Percentiles rank a stretch among this genome's conserved stretches.
Conservation (phyloP, 495 filamentous ascomycete species). For the Aspergillus taichungensis region DNA sequence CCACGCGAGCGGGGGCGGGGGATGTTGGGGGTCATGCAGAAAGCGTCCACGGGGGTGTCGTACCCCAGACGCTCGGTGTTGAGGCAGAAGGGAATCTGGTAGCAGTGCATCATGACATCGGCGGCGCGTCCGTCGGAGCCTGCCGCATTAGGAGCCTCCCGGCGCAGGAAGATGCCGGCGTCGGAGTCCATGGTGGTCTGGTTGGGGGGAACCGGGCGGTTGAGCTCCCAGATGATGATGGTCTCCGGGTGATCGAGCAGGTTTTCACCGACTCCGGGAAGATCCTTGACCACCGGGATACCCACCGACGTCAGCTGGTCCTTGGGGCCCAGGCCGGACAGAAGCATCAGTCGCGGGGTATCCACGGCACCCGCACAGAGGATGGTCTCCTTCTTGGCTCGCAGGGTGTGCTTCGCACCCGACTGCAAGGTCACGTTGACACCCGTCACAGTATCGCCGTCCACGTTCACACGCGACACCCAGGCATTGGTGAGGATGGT, state of each 20-base stretch:
- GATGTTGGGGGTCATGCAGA: constrained; percentile 91
- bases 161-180: constrained; percentile 74
- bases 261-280: constrained; percentile 74
- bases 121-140: constrained; percentile 58
- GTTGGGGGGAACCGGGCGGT: constrained; percentile 61
- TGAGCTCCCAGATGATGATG: constrained; percentile 80
- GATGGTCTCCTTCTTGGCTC: constrained; percentile 61
- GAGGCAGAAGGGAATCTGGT: constrained; percentile 75
- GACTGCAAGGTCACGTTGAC: constrained; percentile 58
- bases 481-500: constrained; percentile 72
- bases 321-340: constrained; percentile 67
- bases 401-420: constrained; percentile 49
- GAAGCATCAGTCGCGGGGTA: constrained; percentile 63
- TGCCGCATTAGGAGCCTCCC: constrained; percentile 54
- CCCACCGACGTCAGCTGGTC: constrained; percentile 52
- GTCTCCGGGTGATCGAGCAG: constrained; percentile 69
- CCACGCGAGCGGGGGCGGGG: constrained; percentile 70
- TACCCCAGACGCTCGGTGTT: constrained; percentile 69
- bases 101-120: constrained; percentile 89
- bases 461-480: constrained; percentile 67
- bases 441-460: constrained; percentile 51
- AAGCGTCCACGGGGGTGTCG: constrained; percentile 62
- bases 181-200: constrained; percentile 83
- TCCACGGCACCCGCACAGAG: constrained; percentile 72
- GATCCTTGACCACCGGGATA: constrained; percentile 61